Evolutionary conservation across 129 eudicot species (phyloP), one percentile per base, ranked within the genome.

Genomic region (Solidago caesia): DNA sequence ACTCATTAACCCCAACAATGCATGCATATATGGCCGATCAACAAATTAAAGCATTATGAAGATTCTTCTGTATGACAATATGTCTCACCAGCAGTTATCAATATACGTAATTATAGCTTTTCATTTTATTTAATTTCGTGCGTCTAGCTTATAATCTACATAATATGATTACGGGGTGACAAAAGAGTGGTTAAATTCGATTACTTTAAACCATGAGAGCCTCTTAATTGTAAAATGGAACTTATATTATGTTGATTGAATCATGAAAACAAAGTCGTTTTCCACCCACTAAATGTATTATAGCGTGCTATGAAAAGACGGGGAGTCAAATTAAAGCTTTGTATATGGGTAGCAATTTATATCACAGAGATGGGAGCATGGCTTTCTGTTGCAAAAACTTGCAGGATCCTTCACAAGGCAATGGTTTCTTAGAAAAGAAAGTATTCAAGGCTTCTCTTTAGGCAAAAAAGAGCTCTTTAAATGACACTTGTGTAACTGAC

Each of bases 381-480:
- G 80, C 69, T 85, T 52, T 67, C 47, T 65, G 78, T 70, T 85
- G 80, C 82, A 80, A 83, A 33, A 72, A 77, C 44, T 77, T 74
- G 51, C 88, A 83, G 91, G 84, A 63, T 55, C 76, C 69, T 66
- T 57, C 48, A 79, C 73, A 84, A 81, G 91, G 89, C 81, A 85
- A 83, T 73, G 74, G 74, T 73, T 72, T 78, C 77, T 45, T 76
- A 75, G 72, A 82, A 64, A 73, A 86, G 82, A 65, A 82, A 79
- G 72, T 71, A 70, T 79, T 79, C 74, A 69, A 83, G 82, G 79
- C 80, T 71, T 46, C 70, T 29, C 45, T 82, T 29, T 60, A 25
- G 25, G 43, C 25, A 12, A 73, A 61, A 39, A 48, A 56, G n/a
- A 73, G 67, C 81, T 47, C 64, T 56, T 51, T 60, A 73, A 78